Evolutionary conservation across 371 early-diverging fungal species (phyloP), one percentile per base, ranked within the genome.

Genomic region (Lichtheimia hyalospora): DNA sequence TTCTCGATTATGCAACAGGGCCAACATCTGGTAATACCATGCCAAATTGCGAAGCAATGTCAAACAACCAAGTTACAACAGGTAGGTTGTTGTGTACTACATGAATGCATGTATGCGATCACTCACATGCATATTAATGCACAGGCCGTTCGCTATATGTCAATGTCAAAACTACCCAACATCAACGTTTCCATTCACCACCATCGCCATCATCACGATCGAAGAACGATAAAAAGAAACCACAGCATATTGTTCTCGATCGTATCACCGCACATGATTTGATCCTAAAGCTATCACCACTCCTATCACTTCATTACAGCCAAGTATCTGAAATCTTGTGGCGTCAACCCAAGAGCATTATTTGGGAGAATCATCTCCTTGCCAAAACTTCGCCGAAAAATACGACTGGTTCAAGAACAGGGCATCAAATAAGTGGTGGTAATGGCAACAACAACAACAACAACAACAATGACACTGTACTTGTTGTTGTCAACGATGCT

Each of bases 271-370:
- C 54, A 14, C 58, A 53, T 40, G 54, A 56, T 7, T 53, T 64
- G 12, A 64, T 64, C 27, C 15, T 44, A 3, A 64, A 64, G 43
- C 64, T 64, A 12, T 64, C 49, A 42, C 60, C 64, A 5, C 28
- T 60, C n/a, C 53, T 64, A 20, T 64, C 64, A 1, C 42, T 64
- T 14, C 64, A 64, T 49, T 43, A 53, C 24, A 64, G 60, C 18
- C 64, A 64, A 23, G 64, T 64, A 13, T 59, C 64, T 48, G 64
- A 64, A 43, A 60, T 64, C 5, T 40, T 64, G 21, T 64, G 64
- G 64, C 64, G 64, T 18, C 64, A 55, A 44, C 64, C 64, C 28
- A 57, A 59, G 51, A 43, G 50, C 42, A 21, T 34, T 27, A 24
- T 27, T 50, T 61, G 25, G 40, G 42, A 41, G 39, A 55, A 10